Base-by-base conservation (phyloP, 805 yeast species). In the Saturnispora serradocipensis region DNA sequence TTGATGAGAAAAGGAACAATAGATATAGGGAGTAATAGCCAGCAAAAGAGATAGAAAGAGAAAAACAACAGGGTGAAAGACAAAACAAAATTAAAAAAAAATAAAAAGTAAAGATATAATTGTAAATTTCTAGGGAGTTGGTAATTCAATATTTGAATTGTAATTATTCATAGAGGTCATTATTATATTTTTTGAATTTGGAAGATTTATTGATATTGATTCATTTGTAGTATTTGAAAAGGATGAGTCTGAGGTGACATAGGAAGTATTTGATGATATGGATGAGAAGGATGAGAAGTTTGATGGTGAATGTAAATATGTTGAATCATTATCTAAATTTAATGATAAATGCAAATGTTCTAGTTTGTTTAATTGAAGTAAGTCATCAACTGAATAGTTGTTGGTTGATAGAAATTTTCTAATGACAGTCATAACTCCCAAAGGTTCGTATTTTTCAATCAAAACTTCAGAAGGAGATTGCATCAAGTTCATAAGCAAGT, bases 371-470 rank as follows among this genome's bases (percentile, higher is more conserved):
- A 46, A 15, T 8, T 38, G 18, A 11, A 46, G 39, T 27, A 46
- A 36, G 5, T 34, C 22, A 34, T 38, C 35, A n/a, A 24, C 36
- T 28, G 54, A 49, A 1, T 28, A 36, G 34, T 46, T 49, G 46
- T 50, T 53, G 16, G 45, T 15, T 27, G 44, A 10, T 15, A 40
- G 24, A 22, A 66, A 69, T 42, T 59, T 62, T 30, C 62, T 60
- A 28, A 69, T 61, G 18, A 76, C 80, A 16, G 73, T 74, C n/a
- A 76, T 70, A 11, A 78, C 84, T 1, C 84, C 84, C 47, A 77
- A 60, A 30, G 68, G 69, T 36, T 75, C 69, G 58, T 78, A 75
- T 60, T 79, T 79, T 51, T 75, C 76, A 30, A 72, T 61, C 34
- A 79, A 63, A 15, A 77, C 80, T 52, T 78, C 83, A 2, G 81